phyloP scores from a whole-genome alignment of 2,329 filamentous ascomycete genomes.

The Colletotrichum coccodes region DNA sequence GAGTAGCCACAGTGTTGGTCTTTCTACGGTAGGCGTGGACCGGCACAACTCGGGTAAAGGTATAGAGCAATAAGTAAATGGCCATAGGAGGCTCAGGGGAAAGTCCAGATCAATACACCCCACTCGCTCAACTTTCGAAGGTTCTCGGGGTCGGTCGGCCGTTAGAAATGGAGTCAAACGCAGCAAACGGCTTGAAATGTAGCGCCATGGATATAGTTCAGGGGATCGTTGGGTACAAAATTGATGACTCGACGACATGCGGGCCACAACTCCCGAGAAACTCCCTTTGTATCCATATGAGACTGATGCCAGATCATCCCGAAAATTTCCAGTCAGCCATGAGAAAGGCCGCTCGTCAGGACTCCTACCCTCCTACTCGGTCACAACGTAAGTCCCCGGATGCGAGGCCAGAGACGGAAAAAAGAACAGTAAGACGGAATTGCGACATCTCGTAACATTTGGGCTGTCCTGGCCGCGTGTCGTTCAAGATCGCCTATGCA shows the following conservation, averaged over 20 bases:
- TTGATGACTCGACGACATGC: not conserved
- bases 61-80: too few relatives aligned
- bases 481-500: too few relatives aligned
- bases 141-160: too few relatives aligned
- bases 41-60: too few relatives aligned
- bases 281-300: not conserved
- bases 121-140: too few relatives aligned
- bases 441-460: not conserved
- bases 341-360: not conserved
- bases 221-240: not conserved
- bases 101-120: too few relatives aligned
- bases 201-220: not conserved
- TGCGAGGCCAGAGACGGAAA: not conserved
- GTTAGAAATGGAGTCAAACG: not conserved
- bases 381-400: not conserved
- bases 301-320: too few relatives aligned
- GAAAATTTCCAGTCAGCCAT: not conserved
- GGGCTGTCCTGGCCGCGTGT: not conserved
- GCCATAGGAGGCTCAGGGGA: too few relatives aligned
- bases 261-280: not conserved
- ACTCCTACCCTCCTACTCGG: not conserved
- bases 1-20: too few relatives aligned
- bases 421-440: not conserved
- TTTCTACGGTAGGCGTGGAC: too few relatives aligned
- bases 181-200: not conserved